Base-by-base conservation (phyloP, 768 basidiomycete genomes). In the Zangia roseola region DNA sequence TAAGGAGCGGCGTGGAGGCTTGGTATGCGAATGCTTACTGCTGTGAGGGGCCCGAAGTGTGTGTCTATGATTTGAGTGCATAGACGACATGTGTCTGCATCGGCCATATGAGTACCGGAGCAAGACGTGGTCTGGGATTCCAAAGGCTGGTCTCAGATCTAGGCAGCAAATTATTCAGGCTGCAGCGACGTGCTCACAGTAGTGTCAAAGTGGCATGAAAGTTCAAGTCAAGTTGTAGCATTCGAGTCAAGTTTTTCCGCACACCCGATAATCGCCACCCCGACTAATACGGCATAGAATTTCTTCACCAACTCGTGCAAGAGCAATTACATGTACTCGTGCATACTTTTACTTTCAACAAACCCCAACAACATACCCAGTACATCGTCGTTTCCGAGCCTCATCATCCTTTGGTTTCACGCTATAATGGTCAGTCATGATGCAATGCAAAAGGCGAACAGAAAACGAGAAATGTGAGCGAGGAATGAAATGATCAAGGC, bases 1-100 rank as follows among this genome's bases (percentile, higher is more conserved):
- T 63, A 37, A 56, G 50, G 37, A 10, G 5, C 4, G n/a, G n/a
- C 17, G 5, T 16, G 13, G 10, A 10, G 2, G 46, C 8, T 33
- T 13, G 24, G 50, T 40, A 16, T 8, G 17, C 10, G 28, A 16
- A 25, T 25, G 58, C 83, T 71, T 58, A 90, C 89, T 44, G 86
- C 78, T 35, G 79, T 76, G 39, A 86, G 69, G 12, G 76, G 71
- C 0, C 86, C 87, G 56, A 88, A 88, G 48, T 87, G 83, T 7
- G 79, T 73, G 49, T 76, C 71, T 33, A 87, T 72, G 31, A 87
- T 79, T 60, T 86, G 80, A 39, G 70, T 67, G 64, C 84, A 87
- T 30, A 89, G 63, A 43, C 77, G 74, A 34, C 76, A 72, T 5
- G 80, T 83, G 56, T 87, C 78, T 31, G 74, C 72, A 60, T 88